phyloP scores from a whole-genome alignment of 23 red algal genomes.

The Gracilaria domingensis region DNA sequence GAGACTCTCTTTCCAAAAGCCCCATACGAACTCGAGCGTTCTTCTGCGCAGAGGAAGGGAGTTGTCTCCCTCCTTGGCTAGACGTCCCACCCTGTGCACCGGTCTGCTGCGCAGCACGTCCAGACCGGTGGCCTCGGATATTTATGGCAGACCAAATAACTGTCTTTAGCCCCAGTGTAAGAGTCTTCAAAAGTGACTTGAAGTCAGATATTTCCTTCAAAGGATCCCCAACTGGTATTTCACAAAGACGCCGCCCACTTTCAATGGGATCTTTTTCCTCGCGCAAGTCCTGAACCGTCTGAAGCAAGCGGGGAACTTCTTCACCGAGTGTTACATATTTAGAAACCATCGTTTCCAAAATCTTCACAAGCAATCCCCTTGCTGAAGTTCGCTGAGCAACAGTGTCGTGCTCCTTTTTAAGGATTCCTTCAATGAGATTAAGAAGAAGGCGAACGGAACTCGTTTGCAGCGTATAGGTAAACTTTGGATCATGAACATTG shows the following conservation, averaged over 20 bases:
- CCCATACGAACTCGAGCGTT: slow-evolving; percentile 38
- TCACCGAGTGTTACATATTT: slow-evolving; percentile 74
- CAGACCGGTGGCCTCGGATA: slow-evolving; percentile 14
- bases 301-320: slow-evolving; percentile 71
- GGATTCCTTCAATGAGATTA: slow-evolving; percentile 91
- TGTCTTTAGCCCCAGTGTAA: slow-evolving; percentile 93
- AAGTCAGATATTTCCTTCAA: slow-evolving; percentile 88
- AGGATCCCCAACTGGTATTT: slow-evolving; percentile 64
- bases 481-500: slow-evolving; percentile 91
- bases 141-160: slow-evolving; percentile 89
- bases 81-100: background rate
- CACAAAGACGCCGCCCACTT: slow-evolving; percentile 37
- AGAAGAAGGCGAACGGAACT: slow-evolving; percentile 89
- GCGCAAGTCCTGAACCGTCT: slow-evolving; percentile 35
- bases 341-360: slow-evolving; percentile 86
- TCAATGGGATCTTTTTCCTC: slow-evolving; percentile 34
- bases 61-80: slow-evolving; percentile 19
- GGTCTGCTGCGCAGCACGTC: background rate
- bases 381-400: slow-evolving; percentile 23
- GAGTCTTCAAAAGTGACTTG: slow-evolving; percentile 86
- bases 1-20: slow-evolving; percentile 87
- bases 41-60: background rate
- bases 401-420: slow-evolving; percentile 58
- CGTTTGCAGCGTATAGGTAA: slow-evolving; percentile 82
- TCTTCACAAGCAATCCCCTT: slow-evolving; percentile 82